Evolutionary conservation across 305 asterid species (phyloP).

Genomic region (Fraxinus baroniana): DNA sequence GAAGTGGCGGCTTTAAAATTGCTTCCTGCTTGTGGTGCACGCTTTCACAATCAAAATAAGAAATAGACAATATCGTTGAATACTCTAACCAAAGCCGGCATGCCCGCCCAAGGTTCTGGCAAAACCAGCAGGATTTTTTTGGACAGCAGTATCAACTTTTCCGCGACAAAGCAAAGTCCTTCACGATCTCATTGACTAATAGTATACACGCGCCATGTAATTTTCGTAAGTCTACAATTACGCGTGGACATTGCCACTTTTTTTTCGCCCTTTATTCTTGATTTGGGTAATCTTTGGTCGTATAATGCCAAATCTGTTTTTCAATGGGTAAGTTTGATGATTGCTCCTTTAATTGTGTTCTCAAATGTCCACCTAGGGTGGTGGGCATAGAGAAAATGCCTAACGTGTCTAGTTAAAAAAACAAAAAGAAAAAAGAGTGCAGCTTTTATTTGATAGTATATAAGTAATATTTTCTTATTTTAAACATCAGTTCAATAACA

Average conservation of each 20-base stretch:
- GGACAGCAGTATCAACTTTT: background rate
- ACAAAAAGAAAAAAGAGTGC: background rate
- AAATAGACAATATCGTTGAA: background rate
- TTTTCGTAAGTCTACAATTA: background rate
- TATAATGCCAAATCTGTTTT: background rate
- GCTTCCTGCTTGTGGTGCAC: slow-evolving; percentile 1
- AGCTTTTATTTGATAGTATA: no score
- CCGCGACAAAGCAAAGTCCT: background rate
- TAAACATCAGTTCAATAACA: no score
- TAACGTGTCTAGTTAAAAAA: background rate
- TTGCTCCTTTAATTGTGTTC: background rate
- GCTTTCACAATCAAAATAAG: background rate
- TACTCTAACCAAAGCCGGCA: slow-evolving; percentile 10
- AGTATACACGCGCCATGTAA: background rate
- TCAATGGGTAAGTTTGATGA: background rate
- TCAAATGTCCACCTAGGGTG: background rate
- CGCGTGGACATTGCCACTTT: background rate
- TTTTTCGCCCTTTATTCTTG: background rate
- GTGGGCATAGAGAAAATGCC: background rate
- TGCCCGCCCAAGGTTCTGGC: slow-evolving; percentile 18
- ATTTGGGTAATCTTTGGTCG: background rate
- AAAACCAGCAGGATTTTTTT: slow-evolving; percentile 1
- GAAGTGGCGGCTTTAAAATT: slow-evolving; percentile 11
- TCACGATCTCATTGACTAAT: background rate
- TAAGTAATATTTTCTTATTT: background rate